Conservation (phyloP, 2,329 filamentous ascomycete species). For the Sporothrix phasma region DNA sequence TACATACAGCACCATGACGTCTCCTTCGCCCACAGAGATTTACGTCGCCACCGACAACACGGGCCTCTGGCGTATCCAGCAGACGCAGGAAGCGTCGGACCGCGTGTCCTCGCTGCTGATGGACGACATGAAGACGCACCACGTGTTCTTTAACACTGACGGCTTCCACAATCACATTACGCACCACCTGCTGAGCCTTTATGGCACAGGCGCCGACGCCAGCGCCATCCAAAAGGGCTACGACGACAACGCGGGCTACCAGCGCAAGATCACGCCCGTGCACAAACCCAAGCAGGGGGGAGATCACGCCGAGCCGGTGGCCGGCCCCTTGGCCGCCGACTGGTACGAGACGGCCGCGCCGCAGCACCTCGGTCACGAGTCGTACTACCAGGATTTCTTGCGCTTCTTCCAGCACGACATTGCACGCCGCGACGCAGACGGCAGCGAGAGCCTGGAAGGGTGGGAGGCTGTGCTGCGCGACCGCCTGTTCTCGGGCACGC, state of each 20-base stretch:
- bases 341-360: slow-evolving; percentile 40
- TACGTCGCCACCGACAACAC: slow-evolving; percentile 38
- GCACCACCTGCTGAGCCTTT: slow-evolving; percentile 68
- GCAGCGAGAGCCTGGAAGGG: not conserved
- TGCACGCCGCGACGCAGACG: slow-evolving; percentile 37
- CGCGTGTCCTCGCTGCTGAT: slow-evolving; percentile 61
- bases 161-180: slow-evolving; percentile 77
- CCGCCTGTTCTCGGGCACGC: slow-evolving; percentile 58
- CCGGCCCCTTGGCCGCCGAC: slow-evolving; percentile 32
- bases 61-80: slow-evolving; percentile 37
- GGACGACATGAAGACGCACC: slow-evolving; percentile 61
- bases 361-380: slow-evolving; percentile 49
- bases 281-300: slow-evolving; percentile 35
- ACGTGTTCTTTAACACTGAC: slow-evolving; percentile 68
- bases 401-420: slow-evolving; percentile 69
- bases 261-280: slow-evolving; percentile 42
- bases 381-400: slow-evolving; percentile 63
- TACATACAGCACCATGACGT: slow-evolving; percentile 31
- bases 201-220: slow-evolving; percentile 59
- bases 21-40: slow-evolving; percentile 38
- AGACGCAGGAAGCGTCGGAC: slow-evolving; percentile 49
- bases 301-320: not conserved
- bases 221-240: slow-evolving; percentile 54
- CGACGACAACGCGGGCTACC: slow-evolving; percentile 55
- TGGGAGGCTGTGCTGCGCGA: slow-evolving; percentile 50